Conservation (phyloP, 345 rosid species). For the Capsella bursapastoris region DNA sequence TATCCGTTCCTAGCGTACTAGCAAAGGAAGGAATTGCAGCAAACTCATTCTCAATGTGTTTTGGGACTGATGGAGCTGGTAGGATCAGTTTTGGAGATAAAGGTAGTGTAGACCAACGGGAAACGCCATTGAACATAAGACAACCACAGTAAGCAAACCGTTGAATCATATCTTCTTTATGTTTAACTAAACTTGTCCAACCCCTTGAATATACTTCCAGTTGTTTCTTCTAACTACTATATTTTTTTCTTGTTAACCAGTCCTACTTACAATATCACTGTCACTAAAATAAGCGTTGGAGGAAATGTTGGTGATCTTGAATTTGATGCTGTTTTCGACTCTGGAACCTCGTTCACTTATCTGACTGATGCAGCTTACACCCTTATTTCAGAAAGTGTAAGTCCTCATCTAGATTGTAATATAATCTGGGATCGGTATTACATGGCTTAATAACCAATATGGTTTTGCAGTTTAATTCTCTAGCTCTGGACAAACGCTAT, state of each 20-base stretch:
- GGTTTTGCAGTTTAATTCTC: conserved; percentile 66
- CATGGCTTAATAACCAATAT: conserved; percentile 1
- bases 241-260: conserved; percentile 48
- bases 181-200: not conserved
- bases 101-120: conserved; percentile 79
- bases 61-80: conserved; percentile 68
- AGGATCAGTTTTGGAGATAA: conserved; percentile 93
- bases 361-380: conserved; percentile 80
- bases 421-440: conserved; percentile 13
- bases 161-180: conserved; percentile 13
- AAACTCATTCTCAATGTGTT: conserved; percentile 98
- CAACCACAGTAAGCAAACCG: conserved; percentile 60
- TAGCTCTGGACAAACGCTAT: conserved; percentile 58
- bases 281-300: conserved; percentile 65
- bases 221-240: not conserved
- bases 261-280: conserved; percentile 81
- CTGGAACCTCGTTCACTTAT: conserved; percentile 95
- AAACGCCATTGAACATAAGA: conserved; percentile 79
- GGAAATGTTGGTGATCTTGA: conserved; percentile 58
- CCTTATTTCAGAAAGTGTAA: conserved; percentile 63
- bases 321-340: conserved; percentile 79
- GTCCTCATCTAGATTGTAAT: conserved; percentile 38
- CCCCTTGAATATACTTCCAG: not conserved
- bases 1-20: conserved; percentile 89
- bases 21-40: conserved; percentile 66